These are phyloP conservation scores for Xylaria intraflava DNA, from an alignment of 495 filamentous ascomycete genomes.

Conservation along the genomic window DNA sequence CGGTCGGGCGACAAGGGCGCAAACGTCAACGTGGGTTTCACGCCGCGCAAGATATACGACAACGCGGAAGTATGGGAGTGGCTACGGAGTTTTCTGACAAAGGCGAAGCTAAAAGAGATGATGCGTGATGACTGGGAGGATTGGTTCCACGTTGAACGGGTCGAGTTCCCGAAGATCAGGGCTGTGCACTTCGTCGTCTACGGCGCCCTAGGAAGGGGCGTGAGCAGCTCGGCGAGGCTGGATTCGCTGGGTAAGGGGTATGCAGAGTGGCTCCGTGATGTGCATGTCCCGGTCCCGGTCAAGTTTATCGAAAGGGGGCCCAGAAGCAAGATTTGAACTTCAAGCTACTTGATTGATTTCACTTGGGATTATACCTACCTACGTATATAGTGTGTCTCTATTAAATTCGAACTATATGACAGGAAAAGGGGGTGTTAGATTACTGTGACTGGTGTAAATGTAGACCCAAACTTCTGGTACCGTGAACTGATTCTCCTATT, in stretches of 20 bases:
- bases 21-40: constrained; percentile 49
- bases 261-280: constrained; percentile 46
- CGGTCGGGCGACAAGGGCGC: constrained; percentile 50
- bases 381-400: too few species aligned
- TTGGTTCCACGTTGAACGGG: constrained; percentile 39
- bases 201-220: constrained; percentile 49
- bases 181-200: constrained; percentile 52
- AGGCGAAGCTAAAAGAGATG: constrained; percentile 29
- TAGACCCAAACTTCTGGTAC: too few species aligned
- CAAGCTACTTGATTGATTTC: too few species aligned
- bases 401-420: too few species aligned
- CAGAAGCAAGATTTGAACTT: constrained; percentile 3
- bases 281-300: constrained; percentile 44
- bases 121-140: constrained; percentile 35
- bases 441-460: too few species aligned
- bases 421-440: too few species aligned
- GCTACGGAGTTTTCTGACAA: constrained; percentile 43
- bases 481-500: too few species aligned
- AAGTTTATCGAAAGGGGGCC: constrained; percentile 23
- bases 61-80: constrained; percentile 39
- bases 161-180: constrained; percentile 38
- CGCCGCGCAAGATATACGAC: constrained; percentile 8
- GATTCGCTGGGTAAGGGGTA: constrained; percentile 54
- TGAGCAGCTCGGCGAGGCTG: constrained; percentile 41
- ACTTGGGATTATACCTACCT: too few species aligned